A percentile compares a stretch with the other conserved stretches of the same genome.
Evolutionary conservation across 106 monocot species (phyloP).

Genomic region (Dendrobium chrysotoxum): DNA sequence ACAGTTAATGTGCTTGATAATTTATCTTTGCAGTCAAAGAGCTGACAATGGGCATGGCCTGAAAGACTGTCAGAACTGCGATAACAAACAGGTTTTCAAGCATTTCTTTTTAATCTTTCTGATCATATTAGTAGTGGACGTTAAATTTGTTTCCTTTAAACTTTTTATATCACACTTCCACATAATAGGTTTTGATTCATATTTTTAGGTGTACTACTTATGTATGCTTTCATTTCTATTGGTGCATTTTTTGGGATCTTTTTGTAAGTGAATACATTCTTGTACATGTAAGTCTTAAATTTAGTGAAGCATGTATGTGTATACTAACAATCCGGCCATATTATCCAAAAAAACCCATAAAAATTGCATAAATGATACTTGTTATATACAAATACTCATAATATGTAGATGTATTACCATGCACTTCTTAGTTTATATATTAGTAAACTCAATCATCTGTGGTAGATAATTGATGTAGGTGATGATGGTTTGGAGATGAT

Average conservation of each 20-base stretch:
- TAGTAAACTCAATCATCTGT: too few species aligned
- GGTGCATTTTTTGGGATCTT: too few species aligned
- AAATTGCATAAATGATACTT: background rate
- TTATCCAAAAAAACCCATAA: background rate
- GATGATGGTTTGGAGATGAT: background rate
- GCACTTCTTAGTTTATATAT: too few species aligned
- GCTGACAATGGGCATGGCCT: background rate
- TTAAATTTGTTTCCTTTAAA: background rate
- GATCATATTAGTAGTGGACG: background rate
- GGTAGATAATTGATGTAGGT: background rate
- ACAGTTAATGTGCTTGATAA: background rate
- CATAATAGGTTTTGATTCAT: background rate
- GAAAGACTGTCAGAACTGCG: conserved; percentile 1
- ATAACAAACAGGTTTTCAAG: background rate
- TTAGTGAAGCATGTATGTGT: background rate
- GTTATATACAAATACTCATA: background rate
- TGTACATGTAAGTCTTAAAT: background rate
- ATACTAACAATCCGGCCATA: background rate
- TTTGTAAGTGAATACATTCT: background rate
- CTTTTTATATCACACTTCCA: background rate
- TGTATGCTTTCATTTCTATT: background rate
- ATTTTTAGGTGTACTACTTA: background rate
- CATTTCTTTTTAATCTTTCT: background rate
- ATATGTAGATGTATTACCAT: background rate
- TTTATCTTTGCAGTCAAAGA: conserved; percentile 1